These are phyloP conservation scores for Russula abietina DNA, from an alignment of 768 basidiomycete genomes.

Conservation along the genomic window DNA sequence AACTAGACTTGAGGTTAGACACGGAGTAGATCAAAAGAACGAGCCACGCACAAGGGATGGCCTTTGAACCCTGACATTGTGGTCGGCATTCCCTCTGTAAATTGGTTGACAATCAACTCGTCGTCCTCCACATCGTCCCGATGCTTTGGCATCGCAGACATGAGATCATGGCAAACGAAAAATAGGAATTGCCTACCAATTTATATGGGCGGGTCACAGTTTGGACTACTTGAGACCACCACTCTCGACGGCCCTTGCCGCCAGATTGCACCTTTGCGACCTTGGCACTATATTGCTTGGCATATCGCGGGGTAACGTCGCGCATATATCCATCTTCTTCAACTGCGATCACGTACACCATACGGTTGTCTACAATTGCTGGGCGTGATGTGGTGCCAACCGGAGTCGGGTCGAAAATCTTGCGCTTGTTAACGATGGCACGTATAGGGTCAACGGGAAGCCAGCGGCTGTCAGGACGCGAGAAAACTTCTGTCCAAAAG, in stretches of 20 bases:
- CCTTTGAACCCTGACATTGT: slow-evolving; percentile 90
- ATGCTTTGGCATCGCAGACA: slow-evolving; percentile 44
- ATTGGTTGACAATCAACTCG: slow-evolving; percentile 68
- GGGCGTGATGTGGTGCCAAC: slow-evolving; percentile 21
- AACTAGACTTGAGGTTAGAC: slow-evolving; percentile 40
- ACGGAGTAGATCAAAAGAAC: neutral
- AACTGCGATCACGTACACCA: slow-evolving; percentile 89
- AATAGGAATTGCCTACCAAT: slow-evolving; percentile 44
- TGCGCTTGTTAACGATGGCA: slow-evolving; percentile 70
- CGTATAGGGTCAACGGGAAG: slow-evolving; percentile 88
- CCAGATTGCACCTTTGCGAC: slow-evolving; percentile 73
- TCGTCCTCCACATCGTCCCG: slow-evolving; percentile 92
- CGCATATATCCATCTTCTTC: slow-evolving; percentile 92
- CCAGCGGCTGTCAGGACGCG: slow-evolving; percentile 86
- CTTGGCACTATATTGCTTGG: slow-evolving; percentile 71
- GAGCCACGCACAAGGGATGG: slow-evolving; percentile 70
- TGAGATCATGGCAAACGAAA: neutral
- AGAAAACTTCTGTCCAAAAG: slow-evolving; percentile 97
- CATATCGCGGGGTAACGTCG: slow-evolving; percentile 89
- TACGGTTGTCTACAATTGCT: slow-evolving; percentile 59
- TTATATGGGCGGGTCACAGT: slow-evolving; percentile 70
- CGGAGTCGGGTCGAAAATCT: slow-evolving; percentile 64
- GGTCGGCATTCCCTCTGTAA: slow-evolving; percentile 90
- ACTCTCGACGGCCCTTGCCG: slow-evolving; percentile 63
- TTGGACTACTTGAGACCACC: slow-evolving; percentile 75